Percentiles rank a stretch among this genome's conserved stretches.
Evolutionary conservation across 2,329 filamentous ascomycete genomes (phyloP).

Genomic region (Orbilia oligospora): DNA sequence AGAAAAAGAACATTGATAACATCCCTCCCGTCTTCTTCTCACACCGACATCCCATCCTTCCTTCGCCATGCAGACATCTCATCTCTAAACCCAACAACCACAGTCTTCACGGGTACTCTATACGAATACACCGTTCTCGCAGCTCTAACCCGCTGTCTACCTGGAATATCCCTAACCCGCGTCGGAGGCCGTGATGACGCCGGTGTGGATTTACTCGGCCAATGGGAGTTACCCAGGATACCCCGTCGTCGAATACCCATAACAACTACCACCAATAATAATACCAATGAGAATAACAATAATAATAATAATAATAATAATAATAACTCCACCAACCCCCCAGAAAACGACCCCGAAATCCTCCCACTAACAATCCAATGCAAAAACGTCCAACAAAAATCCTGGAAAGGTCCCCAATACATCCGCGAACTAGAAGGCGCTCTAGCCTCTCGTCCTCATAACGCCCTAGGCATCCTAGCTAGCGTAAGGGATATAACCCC

Average conservation of each 20-base stretch:
- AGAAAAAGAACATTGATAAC: not conserved
- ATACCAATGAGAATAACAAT: not conserved
- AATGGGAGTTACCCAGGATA: slow-evolving; percentile 74
- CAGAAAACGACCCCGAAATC: slow-evolving; percentile 1
- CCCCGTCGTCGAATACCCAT: not conserved
- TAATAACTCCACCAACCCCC: too few species aligned
- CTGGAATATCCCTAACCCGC: slow-evolving; percentile 76
- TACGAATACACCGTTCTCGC: slow-evolving; percentile 80
- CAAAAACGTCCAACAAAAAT: slow-evolving; percentile 73
- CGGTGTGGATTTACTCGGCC: slow-evolving; percentile 81
- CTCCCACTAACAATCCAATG: slow-evolving; percentile 75
- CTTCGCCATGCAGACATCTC: slow-evolving; percentile 74
- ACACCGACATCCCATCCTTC: slow-evolving; percentile 77
- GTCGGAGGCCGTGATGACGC: slow-evolving; percentile 77
- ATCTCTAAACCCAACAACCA: slow-evolving; percentile 72
- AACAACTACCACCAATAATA: not conserved
- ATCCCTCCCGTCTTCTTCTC: slow-evolving; percentile 65
- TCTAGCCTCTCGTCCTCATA: slow-evolving; percentile 78
- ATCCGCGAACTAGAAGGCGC: slow-evolving; percentile 85
- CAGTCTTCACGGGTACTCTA: slow-evolving; percentile 79
- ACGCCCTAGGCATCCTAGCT: slow-evolving; percentile 80
- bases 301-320: not conserved
- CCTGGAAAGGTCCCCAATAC: slow-evolving; percentile 72
- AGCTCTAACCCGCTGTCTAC: slow-evolving; percentile 71
- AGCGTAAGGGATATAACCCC: slow-evolving; percentile 79